phyloP scores from a whole-genome alignment of 352 stramenopile species.

The Globisporangium takayamanum region DNA sequence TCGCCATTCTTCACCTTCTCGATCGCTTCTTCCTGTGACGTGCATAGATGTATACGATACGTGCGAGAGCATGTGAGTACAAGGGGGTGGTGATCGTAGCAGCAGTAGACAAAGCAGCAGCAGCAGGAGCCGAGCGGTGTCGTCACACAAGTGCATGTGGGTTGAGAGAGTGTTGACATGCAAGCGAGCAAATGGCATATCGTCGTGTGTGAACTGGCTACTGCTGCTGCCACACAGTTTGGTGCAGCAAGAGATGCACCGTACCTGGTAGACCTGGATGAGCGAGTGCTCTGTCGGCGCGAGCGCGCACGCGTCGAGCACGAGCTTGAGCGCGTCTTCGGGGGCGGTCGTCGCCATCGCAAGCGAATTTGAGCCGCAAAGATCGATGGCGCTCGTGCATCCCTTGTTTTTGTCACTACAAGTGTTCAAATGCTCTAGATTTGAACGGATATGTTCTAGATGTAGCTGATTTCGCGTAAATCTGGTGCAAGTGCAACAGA shows the following conservation, averaged over 20 bases:
- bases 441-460: no score
- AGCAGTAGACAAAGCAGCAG: background rate
- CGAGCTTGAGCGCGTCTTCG: conserved; percentile 59
- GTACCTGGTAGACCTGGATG: conserved; percentile 58
- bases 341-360: conserved; percentile 11
- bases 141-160: background rate
- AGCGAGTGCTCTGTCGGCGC: conserved; percentile 37
- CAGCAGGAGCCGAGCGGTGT: background rate
- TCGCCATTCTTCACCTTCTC: conserved; percentile 51
- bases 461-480: no score
- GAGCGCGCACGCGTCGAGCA: conserved; percentile 48
- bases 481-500: no score
- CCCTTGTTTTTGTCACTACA: no score
- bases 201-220: no score
- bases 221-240: no score
- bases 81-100: background rate
- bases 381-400: no score
- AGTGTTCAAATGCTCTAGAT: no score
- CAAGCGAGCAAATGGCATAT: no score
- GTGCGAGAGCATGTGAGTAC: background rate
- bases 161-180: background rate
- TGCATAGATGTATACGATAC: background rate
- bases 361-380: background rate
- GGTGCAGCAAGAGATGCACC: background rate
- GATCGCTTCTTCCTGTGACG: conserved; percentile 45